Base-by-base conservation (phyloP, 2,329 filamentous ascomycete species). In the Aspergillus tamarii region DNA sequence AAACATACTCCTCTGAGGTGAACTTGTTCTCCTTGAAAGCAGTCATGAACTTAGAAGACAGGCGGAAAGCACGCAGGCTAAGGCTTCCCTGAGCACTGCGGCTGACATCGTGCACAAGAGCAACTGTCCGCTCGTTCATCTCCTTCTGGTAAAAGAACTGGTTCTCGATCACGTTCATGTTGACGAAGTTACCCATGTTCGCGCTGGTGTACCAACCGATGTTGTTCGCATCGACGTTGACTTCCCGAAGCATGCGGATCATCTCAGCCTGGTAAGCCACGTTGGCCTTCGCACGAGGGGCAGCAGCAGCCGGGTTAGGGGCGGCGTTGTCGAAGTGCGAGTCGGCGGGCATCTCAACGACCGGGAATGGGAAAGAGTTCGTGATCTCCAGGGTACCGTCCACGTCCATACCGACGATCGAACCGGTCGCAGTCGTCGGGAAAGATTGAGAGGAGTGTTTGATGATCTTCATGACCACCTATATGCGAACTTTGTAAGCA, bases 171-270 rank as follows among this genome's bases (percentile, higher is more conserved):
- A 97, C 94, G 84, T 91, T 92, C 77, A 91, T 81, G 84, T 94
- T 97, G 85, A 98, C 87, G 73, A 98, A 98, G 85, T 97, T 98
- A 80, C 95, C 95, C 92, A 99, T 96, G 80, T 93, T 97, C 68
- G 94, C 93, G 83, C 93, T 97, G 64, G 93, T 97, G 84, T 99
- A 99, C 94, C 94, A 99, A 74, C 95, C 95, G 65, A 96, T 93
- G 75, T 93, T 96, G 85, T 98, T 97, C 70, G 95, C 95, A 79
- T 99, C 95, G 64, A 98, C 92, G 80, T 98, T 99, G 75, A 99
- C 95, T 82, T 98, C 95, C 79, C 94, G 91, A 67, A 98, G 84
- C 80, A 95, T 93, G 76, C 93, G 91, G 81, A 99, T 94, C 94
- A 98, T 98, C 81, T 99, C 95, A 70, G 88, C 90, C 83, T 97